Evolutionary conservation across 768 basidiomycete genomes (phyloP), one percentile per base, ranked within the genome.

Genomic region (Pleurotus salmoneostramineus): DNA sequence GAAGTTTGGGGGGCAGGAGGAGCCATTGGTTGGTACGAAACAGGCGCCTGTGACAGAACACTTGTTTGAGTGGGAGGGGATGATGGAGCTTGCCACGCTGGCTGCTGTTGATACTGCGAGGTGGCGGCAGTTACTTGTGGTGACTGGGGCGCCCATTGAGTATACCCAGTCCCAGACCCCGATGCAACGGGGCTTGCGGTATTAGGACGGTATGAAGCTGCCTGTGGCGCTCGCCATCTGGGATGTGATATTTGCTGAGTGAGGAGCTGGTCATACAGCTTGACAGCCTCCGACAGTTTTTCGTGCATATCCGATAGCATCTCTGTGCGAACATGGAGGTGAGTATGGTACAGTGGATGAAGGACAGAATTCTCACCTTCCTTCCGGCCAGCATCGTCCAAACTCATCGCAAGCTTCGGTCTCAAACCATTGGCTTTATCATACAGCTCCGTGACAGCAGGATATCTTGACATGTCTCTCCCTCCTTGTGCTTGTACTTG

Each of bases 271-370:
- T 98, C 95, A 68, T 98, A 98, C 3, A 97, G 74, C 67, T 90
- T 89, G 46, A 98, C 93, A 0, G 93, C 94, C 69, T 96, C 85
- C 0, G 93, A 91, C 7, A 99, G 72, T 71, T 98, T 96, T 48
- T 90, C 88, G 64, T 98, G 91, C 94, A 98, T 98, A 50, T 98
- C 95, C 5, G 85, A 77, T 36, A 99, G 75, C 68, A 95, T 79
- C 70, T 95, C 95, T 94, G 66, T 5, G 47, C 46, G 21, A 36
- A 42, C 33, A 34, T 14, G 21, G 21, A 27, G 35, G 32, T 27
- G 57, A 37, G 58, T 2, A 56, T 45, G 21, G 56, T 59, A 7
- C 48, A 50, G 17, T 42, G 3, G 15, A 15, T 21, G 34, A 12
- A 40, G 60, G 6, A 1, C 57, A 58, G 6, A 48, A 8, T 34